A percentile compares a stretch with the other conserved stretches of the same genome.
phyloP scores from a whole-genome alignment of 2,329 filamentous ascomycete species.

The Leptosphaerulina australis region DNA sequence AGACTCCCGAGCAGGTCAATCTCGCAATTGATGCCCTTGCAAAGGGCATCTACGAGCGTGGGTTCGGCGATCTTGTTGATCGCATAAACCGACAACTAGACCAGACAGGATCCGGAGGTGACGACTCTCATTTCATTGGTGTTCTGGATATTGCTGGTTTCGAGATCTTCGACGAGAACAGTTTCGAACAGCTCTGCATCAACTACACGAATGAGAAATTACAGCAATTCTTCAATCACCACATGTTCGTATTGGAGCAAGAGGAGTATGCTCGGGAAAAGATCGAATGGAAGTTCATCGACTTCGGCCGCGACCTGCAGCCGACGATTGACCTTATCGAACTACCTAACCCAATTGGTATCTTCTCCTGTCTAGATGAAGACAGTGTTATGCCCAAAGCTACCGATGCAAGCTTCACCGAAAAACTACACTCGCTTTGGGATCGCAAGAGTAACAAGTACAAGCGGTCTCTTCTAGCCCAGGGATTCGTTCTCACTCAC shows the following conservation, averaged over 20 bases:
- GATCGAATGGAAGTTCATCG: conserved; percentile 99
- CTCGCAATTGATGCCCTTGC: conserved; percentile 87
- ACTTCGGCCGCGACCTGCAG: conserved; percentile 95
- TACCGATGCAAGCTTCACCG: conserved; percentile 94
- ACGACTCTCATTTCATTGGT: conserved; percentile 95
- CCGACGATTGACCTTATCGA: conserved; percentile 98
- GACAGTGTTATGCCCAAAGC: conserved; percentile 99
- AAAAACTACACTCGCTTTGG: conserved; percentile 96
- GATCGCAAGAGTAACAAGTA: conserved; percentile 96
- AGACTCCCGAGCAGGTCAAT: conserved; percentile 94
- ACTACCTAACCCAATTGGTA: conserved; percentile 93
- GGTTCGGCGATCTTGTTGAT: conserved; percentile 88
- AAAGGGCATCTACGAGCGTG: conserved; percentile 97
- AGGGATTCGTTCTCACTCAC: conserved; percentile 95
- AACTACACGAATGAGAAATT: conserved; percentile 99
- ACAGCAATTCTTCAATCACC: conserved; percentile 99
- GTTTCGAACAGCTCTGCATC: conserved; percentile 98
- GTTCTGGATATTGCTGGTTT: conserved; percentile 99
- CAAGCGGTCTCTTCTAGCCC: conserved; percentile 80
- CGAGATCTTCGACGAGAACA: conserved; percentile 99
- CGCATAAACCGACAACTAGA: conserved; percentile 93
- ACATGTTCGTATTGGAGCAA: conserved; percentile 99
- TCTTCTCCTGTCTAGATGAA: conserved; percentile 97
- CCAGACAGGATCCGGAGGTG: conserved; percentile 77
- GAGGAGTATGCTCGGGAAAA: conserved; percentile 97